phyloP scores from a whole-genome alignment of 345 rosid genomes.

The Anacardium occidentale region DNA sequence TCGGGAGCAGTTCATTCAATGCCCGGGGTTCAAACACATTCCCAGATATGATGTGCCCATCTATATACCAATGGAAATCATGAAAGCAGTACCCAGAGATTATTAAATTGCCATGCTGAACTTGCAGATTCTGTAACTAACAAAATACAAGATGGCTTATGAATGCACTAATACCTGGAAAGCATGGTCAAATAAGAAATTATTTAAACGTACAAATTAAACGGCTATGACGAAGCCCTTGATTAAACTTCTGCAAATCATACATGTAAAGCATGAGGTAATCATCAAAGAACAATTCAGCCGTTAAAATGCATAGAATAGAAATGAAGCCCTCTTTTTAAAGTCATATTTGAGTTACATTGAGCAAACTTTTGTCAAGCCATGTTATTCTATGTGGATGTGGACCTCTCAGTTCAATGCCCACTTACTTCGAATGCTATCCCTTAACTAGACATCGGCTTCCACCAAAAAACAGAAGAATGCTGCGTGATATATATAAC shows the following conservation, averaged over 20 bases:
- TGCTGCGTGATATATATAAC: too few species aligned
- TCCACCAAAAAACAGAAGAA: too few species aligned
- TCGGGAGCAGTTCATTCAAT: constrained; percentile 79
- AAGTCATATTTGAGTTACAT: not conserved
- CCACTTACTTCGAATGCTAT: not conserved
- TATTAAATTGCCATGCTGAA: constrained; percentile 2
- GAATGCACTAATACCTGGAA: not conserved
- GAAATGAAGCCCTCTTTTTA: not conserved
- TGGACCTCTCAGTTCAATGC: not conserved
- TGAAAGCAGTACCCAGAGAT: not conserved
- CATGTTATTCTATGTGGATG: not conserved
- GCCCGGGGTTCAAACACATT: constrained; percentile 92
- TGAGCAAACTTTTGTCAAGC: not conserved
- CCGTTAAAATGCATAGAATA: not conserved
- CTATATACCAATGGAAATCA: constrained; percentile 37
- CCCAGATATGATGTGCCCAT: constrained; percentile 86
- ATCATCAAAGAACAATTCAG: not conserved
- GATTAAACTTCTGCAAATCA: not conserved
- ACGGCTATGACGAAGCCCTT: not conserved
- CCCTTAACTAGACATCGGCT: not conserved
- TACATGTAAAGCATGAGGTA: too few species aligned
- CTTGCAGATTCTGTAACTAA: constrained; percentile 18
- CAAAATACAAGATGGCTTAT: not conserved
- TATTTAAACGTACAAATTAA: not conserved
- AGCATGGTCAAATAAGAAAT: not conserved